Percentiles rank a stretch among this genome's conserved stretches.
Evolutionary conservation across 192 early-diverging fungal genomes (phyloP).

Genomic region (Coemansia sp.): DNA sequence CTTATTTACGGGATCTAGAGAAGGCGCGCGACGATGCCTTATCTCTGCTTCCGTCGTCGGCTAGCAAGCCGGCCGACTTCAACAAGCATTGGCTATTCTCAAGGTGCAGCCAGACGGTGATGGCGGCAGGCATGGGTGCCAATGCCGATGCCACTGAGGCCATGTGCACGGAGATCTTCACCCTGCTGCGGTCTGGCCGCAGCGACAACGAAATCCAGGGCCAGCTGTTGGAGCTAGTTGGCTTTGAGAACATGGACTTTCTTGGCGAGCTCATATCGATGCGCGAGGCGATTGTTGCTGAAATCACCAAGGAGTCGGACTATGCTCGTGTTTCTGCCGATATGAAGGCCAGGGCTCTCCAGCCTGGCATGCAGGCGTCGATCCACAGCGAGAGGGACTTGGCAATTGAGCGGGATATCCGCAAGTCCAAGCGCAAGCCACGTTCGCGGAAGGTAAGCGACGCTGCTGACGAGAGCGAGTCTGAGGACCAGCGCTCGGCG

Average conservation of each 20-base stretch:
- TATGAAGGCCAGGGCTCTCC: conserved; percentile 7
- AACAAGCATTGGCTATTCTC: conserved; percentile 36
- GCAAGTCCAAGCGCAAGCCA: conserved; percentile 31
- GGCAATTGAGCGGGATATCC: conserved; percentile 37
- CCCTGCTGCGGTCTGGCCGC: conserved; percentile 31
- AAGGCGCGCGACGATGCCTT: neutral
- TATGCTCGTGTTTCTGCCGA: conserved; percentile 23
- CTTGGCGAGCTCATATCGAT: conserved; percentile 36
- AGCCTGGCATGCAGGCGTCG: conserved; percentile 36
- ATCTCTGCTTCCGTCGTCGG: neutral
- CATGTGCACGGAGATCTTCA: conserved; percentile 36
- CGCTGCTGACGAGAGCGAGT: neutral
- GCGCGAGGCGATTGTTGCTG: conserved; percentile 33
- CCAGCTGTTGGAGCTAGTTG: conserved; percentile 52
- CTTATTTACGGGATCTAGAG: conserved; percentile 31
- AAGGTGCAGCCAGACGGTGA: conserved; percentile 19
- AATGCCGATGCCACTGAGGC: conserved; percentile 23
- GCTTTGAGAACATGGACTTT: conserved; percentile 53
- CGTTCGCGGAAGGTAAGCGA: neutral
- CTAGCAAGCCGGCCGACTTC: neutral
- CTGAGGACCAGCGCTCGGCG: conserved; percentile 32
- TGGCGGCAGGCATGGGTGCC: conserved; percentile 16
- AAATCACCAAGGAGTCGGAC: conserved; percentile 34
- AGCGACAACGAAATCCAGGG: conserved; percentile 49
- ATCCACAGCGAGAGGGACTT: conserved; percentile 36